phyloP scores from a whole-genome alignment of 1,284 basidiomycete species.

The Omphalotus olearius region DNA sequence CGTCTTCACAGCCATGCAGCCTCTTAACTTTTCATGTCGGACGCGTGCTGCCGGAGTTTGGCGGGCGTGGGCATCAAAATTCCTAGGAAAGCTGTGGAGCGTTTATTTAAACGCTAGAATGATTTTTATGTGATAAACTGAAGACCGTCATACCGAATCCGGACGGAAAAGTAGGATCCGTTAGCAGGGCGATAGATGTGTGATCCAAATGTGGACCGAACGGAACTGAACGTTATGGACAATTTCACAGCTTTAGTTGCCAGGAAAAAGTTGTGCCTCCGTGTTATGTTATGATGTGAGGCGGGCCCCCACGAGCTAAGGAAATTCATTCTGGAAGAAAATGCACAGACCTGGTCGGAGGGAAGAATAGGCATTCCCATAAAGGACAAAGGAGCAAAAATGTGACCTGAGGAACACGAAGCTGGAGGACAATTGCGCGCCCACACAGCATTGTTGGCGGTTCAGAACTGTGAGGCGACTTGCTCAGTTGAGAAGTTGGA shows the following conservation, averaged over 20 bases:
- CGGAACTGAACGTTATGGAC: too few species aligned
- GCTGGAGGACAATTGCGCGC: not conserved
- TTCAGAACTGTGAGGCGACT: not conserved
- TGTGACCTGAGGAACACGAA: too few species aligned
- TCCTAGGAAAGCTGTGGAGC: constrained; percentile 14
- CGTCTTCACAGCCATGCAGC: constrained; percentile 12
- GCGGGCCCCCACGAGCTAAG: too few species aligned
- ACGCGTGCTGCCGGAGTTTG: constrained; percentile 14
- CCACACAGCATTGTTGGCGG: constrained; percentile 2
- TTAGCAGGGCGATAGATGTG: too few species aligned
- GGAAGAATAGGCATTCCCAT: too few species aligned
- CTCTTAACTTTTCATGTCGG: constrained; percentile 9
- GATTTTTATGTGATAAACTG: constrained; percentile 14
- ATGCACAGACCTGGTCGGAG: too few species aligned
- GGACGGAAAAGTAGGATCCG: not conserved
- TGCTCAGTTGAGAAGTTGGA: too few species aligned
- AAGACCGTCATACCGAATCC: constrained; percentile 5
- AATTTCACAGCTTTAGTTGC: too few species aligned
- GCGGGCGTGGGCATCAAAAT: constrained; percentile 14
- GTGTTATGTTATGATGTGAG: too few species aligned
- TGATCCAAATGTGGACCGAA: too few species aligned
- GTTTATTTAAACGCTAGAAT: constrained; percentile 12
- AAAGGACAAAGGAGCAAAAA: not conserved
- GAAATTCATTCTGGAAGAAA: too few species aligned
- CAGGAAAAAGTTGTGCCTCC: too few species aligned